Evolutionary conservation across 257 asterid species (phyloP).

Genomic region (Lantana camara): DNA sequence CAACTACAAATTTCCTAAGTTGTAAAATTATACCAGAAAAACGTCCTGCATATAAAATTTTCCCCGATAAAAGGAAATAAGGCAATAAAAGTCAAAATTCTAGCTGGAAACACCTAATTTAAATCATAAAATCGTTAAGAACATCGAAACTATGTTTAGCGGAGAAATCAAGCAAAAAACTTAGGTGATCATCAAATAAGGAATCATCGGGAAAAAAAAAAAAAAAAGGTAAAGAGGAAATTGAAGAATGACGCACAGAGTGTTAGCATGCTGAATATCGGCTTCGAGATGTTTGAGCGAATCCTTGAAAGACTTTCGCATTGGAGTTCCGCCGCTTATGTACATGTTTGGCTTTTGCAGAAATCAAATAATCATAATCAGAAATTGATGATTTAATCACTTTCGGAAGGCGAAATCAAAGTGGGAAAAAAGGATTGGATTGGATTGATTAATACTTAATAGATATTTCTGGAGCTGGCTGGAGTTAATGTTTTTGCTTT

Average conservation of each 20-base stretch:
- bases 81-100: not conserved
- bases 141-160: not conserved
- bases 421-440: not conserved
- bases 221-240: not conserved
- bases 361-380: conserved; percentile 36
- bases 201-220: not conserved
- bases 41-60: not conserved
- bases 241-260: conserved; percentile 47
- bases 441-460: no score
- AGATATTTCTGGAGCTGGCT: conserved; percentile 4
- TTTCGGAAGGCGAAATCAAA: not conserved
- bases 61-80: not conserved
- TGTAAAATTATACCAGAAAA: conserved; percentile 11
- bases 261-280: conserved; percentile 88
- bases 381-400: not conserved
- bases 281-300: conserved; percentile 86
- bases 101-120: conserved; percentile 16
- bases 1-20: conserved; percentile 29
- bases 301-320: conserved; percentile 77
- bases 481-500: not conserved
- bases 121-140: not conserved
- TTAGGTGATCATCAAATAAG: conserved; percentile 14
- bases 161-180: conserved; percentile 6
- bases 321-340: conserved; percentile 54
- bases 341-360: conserved; percentile 37